A percentile compares a stretch with the other conserved stretches of the same genome.
phyloP scores from a whole-genome alignment of 371 early-diverging fungal species.

The Parasitella parasitica region DNA sequence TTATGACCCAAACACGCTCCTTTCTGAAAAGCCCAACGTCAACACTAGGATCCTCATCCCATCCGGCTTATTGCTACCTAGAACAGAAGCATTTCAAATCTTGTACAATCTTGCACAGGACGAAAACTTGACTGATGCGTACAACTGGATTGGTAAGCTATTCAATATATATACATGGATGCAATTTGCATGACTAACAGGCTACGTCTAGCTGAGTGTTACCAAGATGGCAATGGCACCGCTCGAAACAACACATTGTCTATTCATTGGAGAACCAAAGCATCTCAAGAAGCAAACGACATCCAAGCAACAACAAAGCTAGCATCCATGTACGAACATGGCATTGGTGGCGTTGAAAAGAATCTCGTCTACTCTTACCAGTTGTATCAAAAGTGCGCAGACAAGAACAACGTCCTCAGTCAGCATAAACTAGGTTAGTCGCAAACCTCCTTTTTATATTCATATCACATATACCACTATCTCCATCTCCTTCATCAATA shows the following conservation, averaged over 20 bases:
- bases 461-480: neutral
- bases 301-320: constrained; percentile 30
- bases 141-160: constrained; percentile 40
- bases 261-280: constrained; percentile 26
- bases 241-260: constrained; percentile 17
- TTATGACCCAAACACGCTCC: constrained; percentile 29
- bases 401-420: constrained; percentile 30
- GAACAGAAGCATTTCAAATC: constrained; percentile 26
- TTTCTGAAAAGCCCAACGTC: neutral
- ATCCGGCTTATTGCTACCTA: neutral
- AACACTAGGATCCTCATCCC: neutral
- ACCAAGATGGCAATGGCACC: constrained; percentile 32
- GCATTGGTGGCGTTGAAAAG: constrained; percentile 13
- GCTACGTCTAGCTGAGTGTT: constrained; percentile 45
- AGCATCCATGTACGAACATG: constrained; percentile 31
- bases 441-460: neutral
- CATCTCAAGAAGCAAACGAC: constrained; percentile 27
- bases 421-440: constrained; percentile 36
- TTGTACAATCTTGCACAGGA: constrained; percentile 24
- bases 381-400: constrained; percentile 22
- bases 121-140: constrained; percentile 33
- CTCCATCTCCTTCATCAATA: neutral
- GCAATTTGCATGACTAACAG: neutral
- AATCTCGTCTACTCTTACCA: constrained; percentile 16
- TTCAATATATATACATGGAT: neutral